Evolutionary conservation across 805 yeast genomes (phyloP).

Genomic region (Saccharomycopsis malanga): DNA sequence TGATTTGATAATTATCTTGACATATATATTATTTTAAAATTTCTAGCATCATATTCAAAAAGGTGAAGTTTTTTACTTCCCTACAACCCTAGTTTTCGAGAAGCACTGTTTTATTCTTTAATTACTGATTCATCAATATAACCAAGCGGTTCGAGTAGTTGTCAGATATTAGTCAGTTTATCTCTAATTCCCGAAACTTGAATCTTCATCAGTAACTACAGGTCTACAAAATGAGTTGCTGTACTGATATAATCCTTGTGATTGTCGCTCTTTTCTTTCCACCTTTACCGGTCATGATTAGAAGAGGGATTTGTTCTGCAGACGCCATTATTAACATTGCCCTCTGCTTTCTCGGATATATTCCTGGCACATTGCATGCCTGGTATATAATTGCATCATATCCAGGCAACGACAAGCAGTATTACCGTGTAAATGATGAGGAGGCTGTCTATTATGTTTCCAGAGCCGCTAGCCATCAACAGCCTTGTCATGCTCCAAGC

Average conservation of each 20-base stretch:
- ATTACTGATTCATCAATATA: no score
- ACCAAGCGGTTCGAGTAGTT: no score
- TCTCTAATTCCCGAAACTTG: no score
- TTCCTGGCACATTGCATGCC: conserved; percentile 73
- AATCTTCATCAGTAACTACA: no score
- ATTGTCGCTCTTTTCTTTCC: conserved; percentile 67
- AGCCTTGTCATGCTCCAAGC: background rate
- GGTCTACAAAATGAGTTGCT: conserved; percentile 14
- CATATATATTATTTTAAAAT: no score
- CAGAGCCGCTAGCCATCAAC: background rate
- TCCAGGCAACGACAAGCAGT: conserved; percentile 34
- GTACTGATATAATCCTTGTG: conserved; percentile 56
- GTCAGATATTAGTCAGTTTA: no score
- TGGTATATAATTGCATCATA: conserved; percentile 73
- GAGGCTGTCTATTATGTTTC: conserved; percentile 14
- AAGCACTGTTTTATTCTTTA: no score
- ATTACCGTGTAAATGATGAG: conserved; percentile 26
- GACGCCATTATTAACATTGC: conserved; percentile 66
- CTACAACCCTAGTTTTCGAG: no score
- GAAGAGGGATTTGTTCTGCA: conserved; percentile 65
- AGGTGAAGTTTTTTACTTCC: no score
- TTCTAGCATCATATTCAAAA: no score
- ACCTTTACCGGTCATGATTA: conserved; percentile 70
- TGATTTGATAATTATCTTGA: no score
- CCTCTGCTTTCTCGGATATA: conserved; percentile 59